These are phyloP conservation scores for Canariomyces notabilis DNA, from an alignment of 2,329 filamentous ascomycete genomes.

Conservation along the genomic window DNA sequence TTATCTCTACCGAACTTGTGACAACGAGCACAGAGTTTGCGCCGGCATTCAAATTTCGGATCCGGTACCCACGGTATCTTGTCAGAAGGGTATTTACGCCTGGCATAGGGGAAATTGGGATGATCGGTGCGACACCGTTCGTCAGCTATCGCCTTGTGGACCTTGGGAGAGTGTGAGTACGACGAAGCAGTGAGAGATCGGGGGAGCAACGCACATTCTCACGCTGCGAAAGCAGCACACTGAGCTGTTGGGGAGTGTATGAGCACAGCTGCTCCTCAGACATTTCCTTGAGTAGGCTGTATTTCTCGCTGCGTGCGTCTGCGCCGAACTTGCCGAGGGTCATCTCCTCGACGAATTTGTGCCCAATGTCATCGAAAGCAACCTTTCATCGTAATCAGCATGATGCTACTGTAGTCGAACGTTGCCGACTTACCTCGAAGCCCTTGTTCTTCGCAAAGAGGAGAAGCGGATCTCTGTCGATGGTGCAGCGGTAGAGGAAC, in stretches of 20 bases:
- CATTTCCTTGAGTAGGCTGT: constrained; percentile 44
- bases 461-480: constrained; percentile 50
- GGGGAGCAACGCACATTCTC: constrained; percentile 38
- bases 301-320: constrained; percentile 37
- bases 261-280: constrained; percentile 36
- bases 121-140: constrained; percentile 6
- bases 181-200: neutral
- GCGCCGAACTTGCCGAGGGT: constrained; percentile 36
- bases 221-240: constrained; percentile 45
- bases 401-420: too few species aligned
- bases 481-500: constrained; percentile 69
- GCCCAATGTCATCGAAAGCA: constrained; percentile 34
- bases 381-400: constrained; percentile 24
- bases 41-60: constrained; percentile 42
- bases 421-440: constrained; percentile 11
- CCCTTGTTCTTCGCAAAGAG: constrained; percentile 30
- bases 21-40: constrained; percentile 47
- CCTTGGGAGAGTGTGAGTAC: constrained; percentile 25
- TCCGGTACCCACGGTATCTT: constrained; percentile 23
- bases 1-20: constrained; percentile 41
- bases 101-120: neutral
- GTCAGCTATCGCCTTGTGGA: constrained; percentile 30
- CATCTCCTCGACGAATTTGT: constrained; percentile 30
- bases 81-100: constrained; percentile 16
- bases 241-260: constrained; percentile 46